Evolutionary conservation across 2,329 filamentous ascomycete species (phyloP), one percentile per base, ranked within the genome.

Genomic region (Sphaerulina musiva): DNA sequence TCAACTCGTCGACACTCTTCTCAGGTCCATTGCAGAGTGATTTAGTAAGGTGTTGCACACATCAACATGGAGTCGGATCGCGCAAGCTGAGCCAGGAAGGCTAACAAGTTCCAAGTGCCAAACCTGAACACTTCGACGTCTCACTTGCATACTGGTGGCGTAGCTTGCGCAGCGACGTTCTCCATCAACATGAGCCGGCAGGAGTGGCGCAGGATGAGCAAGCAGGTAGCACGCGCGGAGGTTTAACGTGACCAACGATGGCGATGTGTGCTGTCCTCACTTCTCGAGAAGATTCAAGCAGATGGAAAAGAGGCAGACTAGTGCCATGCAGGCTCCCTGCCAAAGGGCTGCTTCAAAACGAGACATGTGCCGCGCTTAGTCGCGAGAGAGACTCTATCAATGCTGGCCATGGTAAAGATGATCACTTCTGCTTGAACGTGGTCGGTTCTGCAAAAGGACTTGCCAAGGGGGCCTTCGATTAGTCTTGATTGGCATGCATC

Each of bases 151-250:
- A 74, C 74, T 0, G 72, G 72, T 2, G 68, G 62, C 0, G 39
- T 61, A 0, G 69, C 73, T 49, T 78, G 76, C 57, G 71, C 72
- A 0, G 72, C 74, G 56, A 67, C 70, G 0, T 76, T 78, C 54
- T 66, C 69, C 20, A 64, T 78, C 34, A 70, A 75, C n/a, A 62
- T 78, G 1, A 70, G 68, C 20, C 64, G 73, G 0, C 58, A 58
- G 0, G 75, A 78, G 48, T 78, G 75, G 75, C 68, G 62, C 38
- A 62, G 48, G 7, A 57, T 78, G 46, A 72, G 71, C 3, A 74
- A 75, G 60, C 72, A 71, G 48, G 74, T 73, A n/a, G 66, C 78
- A 23, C 71, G 66, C 51, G 70, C 69, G 1, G 74, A 76, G 59
- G 63, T 78, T 1, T 43, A 17, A 71, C 6, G 75, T 74, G 0